A percentile compares a stretch with the other conserved stretches of the same genome.
phyloP scores from a whole-genome alignment of 164 flowering plant genomes.

The Saururus chinensis region DNA sequence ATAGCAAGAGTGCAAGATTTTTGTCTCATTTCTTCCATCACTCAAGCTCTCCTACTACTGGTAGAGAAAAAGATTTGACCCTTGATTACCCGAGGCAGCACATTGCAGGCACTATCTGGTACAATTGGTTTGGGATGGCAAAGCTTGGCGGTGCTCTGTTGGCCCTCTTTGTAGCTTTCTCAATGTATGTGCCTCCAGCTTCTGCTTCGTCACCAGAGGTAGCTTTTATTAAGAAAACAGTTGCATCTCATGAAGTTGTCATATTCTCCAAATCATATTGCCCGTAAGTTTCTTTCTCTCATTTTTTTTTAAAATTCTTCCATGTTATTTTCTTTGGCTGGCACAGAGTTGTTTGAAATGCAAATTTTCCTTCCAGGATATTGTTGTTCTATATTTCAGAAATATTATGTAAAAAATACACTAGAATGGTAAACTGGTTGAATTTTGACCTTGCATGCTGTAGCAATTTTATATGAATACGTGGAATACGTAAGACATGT shows the following conservation, averaged over 20 bases:
- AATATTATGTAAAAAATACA: too few relatives aligned
- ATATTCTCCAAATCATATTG: constrained; percentile 90
- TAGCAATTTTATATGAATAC: too few relatives aligned
- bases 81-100: background rate
- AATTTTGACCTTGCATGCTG: too few relatives aligned
- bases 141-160: constrained; percentile 1
- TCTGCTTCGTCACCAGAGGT: constrained; percentile 12
- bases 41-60: background rate
- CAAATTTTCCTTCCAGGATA: too few relatives aligned
- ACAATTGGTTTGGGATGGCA: constrained; percentile 1
- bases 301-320: too few relatives aligned
- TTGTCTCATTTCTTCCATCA: background rate
- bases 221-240: constrained; percentile 56
- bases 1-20: background rate
- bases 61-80: background rate
- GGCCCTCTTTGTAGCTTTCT: constrained; percentile 2
- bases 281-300: constrained; percentile 42
- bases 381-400: too few relatives aligned
- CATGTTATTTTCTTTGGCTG: constrained; percentile 1
- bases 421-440: too few relatives aligned
- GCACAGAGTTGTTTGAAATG: background rate
- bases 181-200: background rate
- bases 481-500: too few relatives aligned
- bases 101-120: background rate
- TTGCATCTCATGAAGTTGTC: constrained; percentile 58